Evolutionary conservation across 2,329 filamentous ascomycete genomes (phyloP), one percentile per base, ranked within the genome.

Genomic region (Fusarium globosum): DNA sequence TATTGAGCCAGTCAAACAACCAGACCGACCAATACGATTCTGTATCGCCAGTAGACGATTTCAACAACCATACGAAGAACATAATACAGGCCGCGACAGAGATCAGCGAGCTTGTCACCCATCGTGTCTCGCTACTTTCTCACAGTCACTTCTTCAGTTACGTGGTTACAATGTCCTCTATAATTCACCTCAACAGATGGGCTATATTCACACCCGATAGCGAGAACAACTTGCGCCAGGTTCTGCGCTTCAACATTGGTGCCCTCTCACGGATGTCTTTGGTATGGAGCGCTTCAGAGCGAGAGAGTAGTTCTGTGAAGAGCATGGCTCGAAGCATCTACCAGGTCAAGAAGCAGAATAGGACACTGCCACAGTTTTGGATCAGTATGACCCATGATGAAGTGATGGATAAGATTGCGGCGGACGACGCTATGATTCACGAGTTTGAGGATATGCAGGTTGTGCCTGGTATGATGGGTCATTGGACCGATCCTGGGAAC

Each of bases 81-180:
- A 94, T 94, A 12, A 89, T 97, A 67, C 89, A 91, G 36, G 93
- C 94, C 0, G 94, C 95, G 1, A 92, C 92, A 74, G 91, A 93
- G 60, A 92, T 97, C 70, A 93, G 92, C 68, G 89, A 90, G 73
- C 87, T 95, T 74, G 90, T 94, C 55, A 92, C 92, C 2, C 89
- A 97, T 51, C 93, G 93, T 1, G 90, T 92, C 9, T 88, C 91
- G 0, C 84, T 96, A 4, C 86, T 92, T 9, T 90, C 89, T 38
- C 94, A 97, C 82, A 95, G 91, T 0, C 94, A 94, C 65, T 95
- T 96, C 82, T 95, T 96, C 83, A 93, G 92, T 39, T 96, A 94
- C 79, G 91, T 93, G 43, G 85, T 96, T 56, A 93, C 93, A 4
- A 85, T 96, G 60, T 93, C 92, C 23, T 94, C 93, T 12, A 93